Evolutionary conservation across 768 basidiomycete genomes (phyloP), one percentile per base, ranked within the genome.

Genomic region (Galerina sulciceps): DNA sequence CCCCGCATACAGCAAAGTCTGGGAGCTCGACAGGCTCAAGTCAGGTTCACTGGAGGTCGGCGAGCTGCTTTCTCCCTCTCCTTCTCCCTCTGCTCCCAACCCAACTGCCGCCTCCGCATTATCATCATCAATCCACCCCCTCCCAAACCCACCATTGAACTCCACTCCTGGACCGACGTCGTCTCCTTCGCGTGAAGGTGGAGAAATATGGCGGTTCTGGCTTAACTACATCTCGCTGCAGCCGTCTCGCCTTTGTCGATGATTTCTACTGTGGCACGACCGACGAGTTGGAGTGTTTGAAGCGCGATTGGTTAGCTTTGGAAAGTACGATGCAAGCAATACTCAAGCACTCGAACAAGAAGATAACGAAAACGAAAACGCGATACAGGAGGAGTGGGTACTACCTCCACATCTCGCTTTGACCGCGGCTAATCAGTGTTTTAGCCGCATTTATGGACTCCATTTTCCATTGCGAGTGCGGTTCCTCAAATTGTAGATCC

Each of bases 101-200:
- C 58, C 22, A n/a, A 50, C 60, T 40, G 31, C 60, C 50, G 13
- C 41, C 20, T 4, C 34, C 20, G 34, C 42, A n/a, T n/a, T n/a
- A n/a, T n/a, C n/a, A n/a, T n/a, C n/a, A n/a, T n/a, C n/a, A 47
- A 52, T 55, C n/a, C n/a, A n/a, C n/a, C n/a, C n/a, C n/a, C n/a
- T n/a, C n/a, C n/a, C n/a, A n/a, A n/a, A n/a, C n/a, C n/a, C n/a
- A n/a, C n/a, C n/a, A n/a, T n/a, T n/a, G n/a, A n/a, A n/a, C n/a
- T n/a, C n/a, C n/a, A n/a, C n/a, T n/a, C n/a, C n/a, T 89, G 87
- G 87, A 85, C 85, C 79, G 82, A 85, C 63, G 72, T 86, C 43
- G 87, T 80, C 18, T 81, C 14, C 71, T 88, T 52, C 74, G 81
- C 35, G 76, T 81, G 73, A 86, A 86, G 67, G 87, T 88, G 85